Conservation (phyloP, 192 early-diverging fungal genomes). For the Diversispora epigaea region DNA sequence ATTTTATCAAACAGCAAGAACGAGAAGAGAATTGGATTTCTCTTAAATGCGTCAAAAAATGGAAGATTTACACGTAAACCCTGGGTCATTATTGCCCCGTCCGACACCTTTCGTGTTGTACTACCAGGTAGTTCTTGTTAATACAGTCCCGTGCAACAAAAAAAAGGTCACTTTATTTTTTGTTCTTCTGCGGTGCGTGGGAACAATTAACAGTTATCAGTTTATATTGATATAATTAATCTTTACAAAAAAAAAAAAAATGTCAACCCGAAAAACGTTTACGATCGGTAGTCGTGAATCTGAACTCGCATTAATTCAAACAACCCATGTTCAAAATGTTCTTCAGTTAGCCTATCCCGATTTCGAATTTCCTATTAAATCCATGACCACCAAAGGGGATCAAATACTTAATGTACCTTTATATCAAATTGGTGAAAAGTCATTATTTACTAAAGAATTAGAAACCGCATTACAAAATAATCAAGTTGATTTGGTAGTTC, state of each 20-base stretch:
- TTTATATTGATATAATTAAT: no score
- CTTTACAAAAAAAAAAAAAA: background rate
- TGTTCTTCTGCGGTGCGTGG: no score
- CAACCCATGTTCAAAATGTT: conserved; percentile 61
- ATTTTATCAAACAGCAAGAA: no score
- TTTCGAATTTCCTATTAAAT: conserved; percentile 48
- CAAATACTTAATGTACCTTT: conserved; percentile 80
- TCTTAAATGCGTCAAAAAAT: no score
- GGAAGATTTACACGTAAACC: no score
- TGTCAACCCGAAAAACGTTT: conserved; percentile 34
- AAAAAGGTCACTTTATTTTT: no score
- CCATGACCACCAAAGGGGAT: conserved; percentile 78
- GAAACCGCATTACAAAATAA: conserved; percentile 70
- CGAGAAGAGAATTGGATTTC: no score
- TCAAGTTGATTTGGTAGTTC: conserved; percentile 83
- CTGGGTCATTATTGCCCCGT: no score
- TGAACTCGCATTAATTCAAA: conserved; percentile 85
- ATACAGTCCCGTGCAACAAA: no score
- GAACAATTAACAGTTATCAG: no score
- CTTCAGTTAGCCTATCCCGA: conserved; percentile 54
- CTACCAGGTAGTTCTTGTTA: no score
- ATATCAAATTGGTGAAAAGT: conserved; percentile 87
- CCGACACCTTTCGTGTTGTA: no score
- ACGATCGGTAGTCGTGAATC: conserved; percentile 83
- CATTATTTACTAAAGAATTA: conserved; percentile 89